A percentile compares a stretch with the other conserved stretches of the same genome.
phyloP scores from a whole-genome alignment of 768 basidiomycete genomes.

The Porpolomopsis calyptriformis region DNA sequence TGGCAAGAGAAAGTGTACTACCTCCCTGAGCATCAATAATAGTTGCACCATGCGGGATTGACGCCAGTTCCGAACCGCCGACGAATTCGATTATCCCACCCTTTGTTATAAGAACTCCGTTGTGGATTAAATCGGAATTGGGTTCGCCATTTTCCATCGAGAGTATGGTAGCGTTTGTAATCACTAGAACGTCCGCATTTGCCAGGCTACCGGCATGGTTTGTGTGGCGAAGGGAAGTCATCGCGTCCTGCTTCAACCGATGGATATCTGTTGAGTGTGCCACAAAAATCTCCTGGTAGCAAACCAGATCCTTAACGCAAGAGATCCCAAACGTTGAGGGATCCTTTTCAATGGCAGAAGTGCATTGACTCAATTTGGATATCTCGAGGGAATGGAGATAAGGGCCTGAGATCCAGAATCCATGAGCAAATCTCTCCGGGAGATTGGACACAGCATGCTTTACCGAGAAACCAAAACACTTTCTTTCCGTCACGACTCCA shows the following conservation, averaged over 20 bases:
- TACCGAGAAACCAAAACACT: conserved; percentile 69
- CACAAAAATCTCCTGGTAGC: conserved; percentile 48
- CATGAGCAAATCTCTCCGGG: background rate
- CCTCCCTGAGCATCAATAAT: conserved; percentile 54
- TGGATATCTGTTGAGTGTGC: conserved; percentile 51
- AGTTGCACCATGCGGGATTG: conserved; percentile 29
- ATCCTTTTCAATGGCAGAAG: conserved; percentile 39
- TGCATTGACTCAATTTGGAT: conserved; percentile 39
- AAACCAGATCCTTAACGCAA: conserved; percentile 47
- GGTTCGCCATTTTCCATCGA: conserved; percentile 53
- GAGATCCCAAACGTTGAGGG: conserved; percentile 46
- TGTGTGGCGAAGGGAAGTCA: conserved; percentile 9
- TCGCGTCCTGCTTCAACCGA: conserved; percentile 46
- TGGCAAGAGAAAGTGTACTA: no score
- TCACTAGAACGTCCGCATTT: conserved; percentile 40
- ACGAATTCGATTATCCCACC: conserved; percentile 50
- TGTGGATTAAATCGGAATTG: conserved; percentile 37
- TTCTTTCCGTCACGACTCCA: conserved; percentile 54
- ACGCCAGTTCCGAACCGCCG: conserved; percentile 23
- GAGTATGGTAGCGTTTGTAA: conserved; percentile 58
- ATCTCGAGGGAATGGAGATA: conserved; percentile 55
- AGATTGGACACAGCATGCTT: conserved; percentile 8
- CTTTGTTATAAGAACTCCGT: conserved; percentile 42
- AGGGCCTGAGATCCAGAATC: conserved; percentile 31
- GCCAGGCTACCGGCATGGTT: conserved; percentile 11